phyloP scores from a whole-genome alignment of 306 rosid species.

The Vigna unguiculata region DNA sequence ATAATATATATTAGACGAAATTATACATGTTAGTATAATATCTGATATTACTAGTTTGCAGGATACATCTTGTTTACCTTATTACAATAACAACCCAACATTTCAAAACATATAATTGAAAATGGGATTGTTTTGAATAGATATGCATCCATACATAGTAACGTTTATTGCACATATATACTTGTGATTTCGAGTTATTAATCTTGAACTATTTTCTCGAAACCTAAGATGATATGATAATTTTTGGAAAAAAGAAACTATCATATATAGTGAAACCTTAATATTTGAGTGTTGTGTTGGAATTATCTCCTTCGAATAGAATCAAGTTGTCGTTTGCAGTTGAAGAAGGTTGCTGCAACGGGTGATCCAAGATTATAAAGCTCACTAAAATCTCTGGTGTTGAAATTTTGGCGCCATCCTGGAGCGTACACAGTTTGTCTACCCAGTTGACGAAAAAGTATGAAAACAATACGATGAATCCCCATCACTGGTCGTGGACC shows the following conservation, averaged over 20 bases:
- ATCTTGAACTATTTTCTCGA: not conserved
- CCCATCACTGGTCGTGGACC: slow-evolving; percentile 67
- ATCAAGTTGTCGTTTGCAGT: slow-evolving; percentile 58
- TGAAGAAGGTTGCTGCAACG: slow-evolving; percentile 68
- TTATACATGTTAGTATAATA: no score
- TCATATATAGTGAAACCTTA: no score
- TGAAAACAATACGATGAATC: slow-evolving; percentile 67
- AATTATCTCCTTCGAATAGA: not conserved
- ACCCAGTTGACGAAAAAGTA: slow-evolving; percentile 64
- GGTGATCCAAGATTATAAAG: slow-evolving; percentile 79
- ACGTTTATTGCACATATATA: not conserved
- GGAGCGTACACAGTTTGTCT: slow-evolving; percentile 71
- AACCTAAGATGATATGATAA: not conserved
- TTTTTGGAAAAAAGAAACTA: no score
- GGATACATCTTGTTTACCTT: no score
- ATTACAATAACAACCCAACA: no score
- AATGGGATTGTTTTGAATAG: no score
- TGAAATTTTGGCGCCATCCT: slow-evolving; percentile 81
- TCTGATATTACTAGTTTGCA: no score
- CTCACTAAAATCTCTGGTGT: slow-evolving; percentile 70
- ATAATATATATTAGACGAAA: no score
- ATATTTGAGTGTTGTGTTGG: no score
- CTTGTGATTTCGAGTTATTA: not conserved
- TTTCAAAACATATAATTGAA: no score
- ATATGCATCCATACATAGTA: no score